Conservation (phyloP, 1,284 basidiomycete genomes). For the Wallemia ichthyophaga region DNA sequence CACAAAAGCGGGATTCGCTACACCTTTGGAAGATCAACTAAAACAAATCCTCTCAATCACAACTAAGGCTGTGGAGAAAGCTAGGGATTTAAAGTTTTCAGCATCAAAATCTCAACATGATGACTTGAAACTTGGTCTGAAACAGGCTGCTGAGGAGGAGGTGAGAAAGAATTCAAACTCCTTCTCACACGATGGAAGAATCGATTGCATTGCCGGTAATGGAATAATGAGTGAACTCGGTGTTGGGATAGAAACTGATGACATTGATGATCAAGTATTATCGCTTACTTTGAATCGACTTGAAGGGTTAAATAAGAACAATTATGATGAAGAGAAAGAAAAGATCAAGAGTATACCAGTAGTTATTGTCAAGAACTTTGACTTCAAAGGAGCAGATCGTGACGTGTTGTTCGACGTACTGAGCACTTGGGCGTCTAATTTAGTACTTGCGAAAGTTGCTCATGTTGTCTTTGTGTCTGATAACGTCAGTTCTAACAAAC, state of each 20-base stretch:
- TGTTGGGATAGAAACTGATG: slow-evolving; percentile 16
- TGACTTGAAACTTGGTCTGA: slow-evolving; percentile 16
- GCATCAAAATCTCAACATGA: slow-evolving; percentile 16
- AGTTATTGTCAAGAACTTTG: slow-evolving; percentile 55
- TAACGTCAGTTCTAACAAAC: slow-evolving; percentile 59
- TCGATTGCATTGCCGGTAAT: slow-evolving; percentile 50
- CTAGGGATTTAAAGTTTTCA: slow-evolving; percentile 35
- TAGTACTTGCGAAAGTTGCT: slow-evolving; percentile 30
- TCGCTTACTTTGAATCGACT: neutral
- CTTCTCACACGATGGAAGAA: slow-evolving; percentile 32
- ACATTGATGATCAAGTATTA: slow-evolving; percentile 3
- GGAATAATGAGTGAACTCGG: slow-evolving; percentile 58
- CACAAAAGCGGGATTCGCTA: slow-evolving; percentile 72
- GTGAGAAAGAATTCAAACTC: neutral
- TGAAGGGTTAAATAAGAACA: slow-evolving; percentile 16
- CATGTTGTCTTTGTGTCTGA: slow-evolving; percentile 79
- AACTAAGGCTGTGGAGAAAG: slow-evolving; percentile 8
- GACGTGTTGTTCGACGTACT: slow-evolving; percentile 47
- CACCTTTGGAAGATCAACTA: slow-evolving; percentile 54
- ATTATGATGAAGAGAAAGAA: slow-evolving; percentile 17
- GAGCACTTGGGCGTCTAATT: slow-evolving; percentile 52
- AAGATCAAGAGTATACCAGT: slow-evolving; percentile 38
- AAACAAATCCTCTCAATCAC: slow-evolving; percentile 60
- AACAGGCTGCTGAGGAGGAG: neutral
- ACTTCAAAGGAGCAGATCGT: slow-evolving; percentile 28